Base-by-base conservation (phyloP, 306 rosid species). In the Psophocarpus tetragonolobus region DNA sequence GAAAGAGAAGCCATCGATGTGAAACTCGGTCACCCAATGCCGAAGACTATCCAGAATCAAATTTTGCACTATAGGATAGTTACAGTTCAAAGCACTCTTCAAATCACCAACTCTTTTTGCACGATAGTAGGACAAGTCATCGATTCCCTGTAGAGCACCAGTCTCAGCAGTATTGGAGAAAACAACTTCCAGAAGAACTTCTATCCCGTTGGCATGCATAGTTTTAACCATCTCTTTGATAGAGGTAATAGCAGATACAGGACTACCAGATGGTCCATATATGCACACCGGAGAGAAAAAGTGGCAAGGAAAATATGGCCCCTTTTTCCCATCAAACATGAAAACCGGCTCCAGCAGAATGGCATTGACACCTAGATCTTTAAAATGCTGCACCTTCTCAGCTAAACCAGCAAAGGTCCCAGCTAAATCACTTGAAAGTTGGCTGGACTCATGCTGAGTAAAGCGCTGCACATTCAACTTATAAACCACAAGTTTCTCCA, bases 21-120 rank as follows among this genome's bases (percentile, higher is more conserved):
- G 98, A 88, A 89, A 92, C 91, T 89, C 97, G 35, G 87, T 87
- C 61, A 88, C 97, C 97, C 97, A 95, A 84, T 91, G 71, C 68
- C 87, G 82, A 79, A 95, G 93, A 74, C 93, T 86, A 76, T 95
- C 97, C 87, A 92, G 78, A 79, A 92, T 69, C 87, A 95, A 44
- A 82, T 85, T 92, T 74, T 88, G 97, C 85, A 89, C 88, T 13
- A 95, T 36, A n/a, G 98, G 93, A 78, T 84, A 81, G 67, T 95
- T 91, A 83, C 97, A 91, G 77, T 86, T 95, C 85, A 94, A 82
- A 82, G 84, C 80, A 74, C 57, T 74, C 67, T 82, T 81, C 74
- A 64, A 82, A 84, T 82, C 79, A 41, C 27, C 81, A 21, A 57
- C 80, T 69, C 78, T 81, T 51, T 84, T 76, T 32, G 26, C 50